Conservation (phyloP, 1,139 yeast genomes). For the Meyerozyma carpophila region DNA sequence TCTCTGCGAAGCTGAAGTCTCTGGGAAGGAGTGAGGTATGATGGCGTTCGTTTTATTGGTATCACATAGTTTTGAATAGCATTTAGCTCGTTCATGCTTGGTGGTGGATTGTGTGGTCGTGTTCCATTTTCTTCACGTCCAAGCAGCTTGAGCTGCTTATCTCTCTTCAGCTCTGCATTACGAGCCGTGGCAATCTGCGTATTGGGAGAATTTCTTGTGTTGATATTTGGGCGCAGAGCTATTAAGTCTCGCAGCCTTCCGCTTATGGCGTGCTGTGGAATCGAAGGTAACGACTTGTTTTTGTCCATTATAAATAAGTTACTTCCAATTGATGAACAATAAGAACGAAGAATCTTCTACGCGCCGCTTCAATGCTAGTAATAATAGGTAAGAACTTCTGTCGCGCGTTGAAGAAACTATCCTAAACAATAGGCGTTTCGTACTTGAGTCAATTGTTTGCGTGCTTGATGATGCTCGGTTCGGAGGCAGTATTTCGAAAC, state of each 20-base stretch:
- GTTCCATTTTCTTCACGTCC: too few species aligned
- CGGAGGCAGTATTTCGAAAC: too few species aligned
- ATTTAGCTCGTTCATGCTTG: neutral
- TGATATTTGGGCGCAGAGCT: neutral
- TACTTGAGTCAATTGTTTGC: too few species aligned
- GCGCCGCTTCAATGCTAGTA: neutral
- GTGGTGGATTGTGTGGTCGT: neutral
- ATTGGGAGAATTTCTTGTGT: neutral
- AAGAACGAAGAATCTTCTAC: neutral
- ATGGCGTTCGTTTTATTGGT: conserved; percentile 18
- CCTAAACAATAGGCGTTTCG: neutral
- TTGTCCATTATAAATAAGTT: neutral
- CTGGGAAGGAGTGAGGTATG: conserved; percentile 35
- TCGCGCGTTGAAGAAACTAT: neutral
- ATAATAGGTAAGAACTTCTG: neutral
- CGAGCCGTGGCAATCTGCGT: neutral
- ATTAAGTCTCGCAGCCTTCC: neutral
- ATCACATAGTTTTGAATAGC: neutral
- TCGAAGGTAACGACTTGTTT: neutral
- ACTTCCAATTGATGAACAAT: neutral
- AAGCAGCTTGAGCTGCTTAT: too few species aligned
- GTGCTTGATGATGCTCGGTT: too few species aligned
- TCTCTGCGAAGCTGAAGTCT: conserved; percentile 29
- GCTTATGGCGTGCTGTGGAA: neutral
- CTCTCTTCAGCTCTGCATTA: too few species aligned